Evolutionary conservation across 306 rosid species (phyloP), one percentile per base, ranked within the genome.

Genomic region (Vigna angularis): DNA sequence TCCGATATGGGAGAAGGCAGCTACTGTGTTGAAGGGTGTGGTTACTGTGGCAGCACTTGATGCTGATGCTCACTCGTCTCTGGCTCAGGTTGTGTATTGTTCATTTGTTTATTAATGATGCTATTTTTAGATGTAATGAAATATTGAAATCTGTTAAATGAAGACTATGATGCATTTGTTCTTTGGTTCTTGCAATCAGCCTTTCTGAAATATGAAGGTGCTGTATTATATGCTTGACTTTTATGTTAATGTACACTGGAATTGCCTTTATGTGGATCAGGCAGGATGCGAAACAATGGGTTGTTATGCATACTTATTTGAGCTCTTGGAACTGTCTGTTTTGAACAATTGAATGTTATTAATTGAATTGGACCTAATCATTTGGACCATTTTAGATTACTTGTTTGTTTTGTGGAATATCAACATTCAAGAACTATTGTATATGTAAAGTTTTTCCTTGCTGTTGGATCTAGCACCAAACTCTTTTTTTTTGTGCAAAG

Each of bases 1-100:
- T 26, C 98, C 99, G 17, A 76, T 72, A 61, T 96, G 99, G 99
- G 99, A 96, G 88, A 96, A 91, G 81, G 96, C 93, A 4, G 98
- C 99, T 52, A 81, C 86, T 72, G 88, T 93, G 70, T 84, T 96
- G 74, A 96, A 96, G 86, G 99, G 99, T 11, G 97, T 96, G 4
- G 98, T 85, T 22, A 87, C 97, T 28, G 90, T 96, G 79, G 99
- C 98, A 22, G 99, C 99, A 64, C 91, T 96, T 50, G 97, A 96
- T 79, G 99, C 96, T 20, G 97, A 96, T 72, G 99, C 93, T 22
- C 99, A 96, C 81, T 79, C 88, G 85, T 75, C 98, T 38, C 79
- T 96, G 51, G 98, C 98, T 89, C 97, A 96, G 99, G 99, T 91
- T 75, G 57, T 30, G 55, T 28, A 61, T 55, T 45, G 80, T 74